Percentiles rank a stretch among this genome's conserved stretches.
phyloP scores from a whole-genome alignment of 1,139 yeast genomes.

The Kurtzmaniella quercitrusa region DNA sequence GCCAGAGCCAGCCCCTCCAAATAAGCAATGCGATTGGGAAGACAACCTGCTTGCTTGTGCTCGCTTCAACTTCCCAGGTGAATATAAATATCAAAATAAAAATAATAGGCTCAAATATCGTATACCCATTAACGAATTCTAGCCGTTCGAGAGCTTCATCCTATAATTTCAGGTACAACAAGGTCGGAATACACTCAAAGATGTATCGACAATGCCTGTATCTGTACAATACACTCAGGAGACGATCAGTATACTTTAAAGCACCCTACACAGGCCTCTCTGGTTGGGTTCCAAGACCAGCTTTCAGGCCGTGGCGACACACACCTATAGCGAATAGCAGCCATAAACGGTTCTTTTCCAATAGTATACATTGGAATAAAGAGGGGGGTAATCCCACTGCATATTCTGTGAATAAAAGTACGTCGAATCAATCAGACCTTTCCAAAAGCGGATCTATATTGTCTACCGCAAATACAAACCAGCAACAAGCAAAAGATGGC shows the following conservation, averaged over 20 bases:
- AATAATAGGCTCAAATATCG: background rate
- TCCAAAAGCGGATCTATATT: too few relatives aligned
- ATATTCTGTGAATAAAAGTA: too few relatives aligned
- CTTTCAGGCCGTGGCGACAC: background rate
- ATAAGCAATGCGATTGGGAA: background rate
- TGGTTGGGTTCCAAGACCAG: background rate
- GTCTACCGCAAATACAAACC: too few relatives aligned
- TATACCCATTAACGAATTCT: slow-evolving; percentile 6
- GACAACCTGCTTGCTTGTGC: background rate
- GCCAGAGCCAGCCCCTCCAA: background rate
- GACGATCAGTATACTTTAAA: too few relatives aligned
- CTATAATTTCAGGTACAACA: background rate
- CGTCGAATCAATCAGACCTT: too few relatives aligned
- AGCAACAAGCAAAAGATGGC: too few relatives aligned
- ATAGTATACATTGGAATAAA: background rate
- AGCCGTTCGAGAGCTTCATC: slow-evolving; percentile 7
- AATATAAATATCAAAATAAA: background rate
- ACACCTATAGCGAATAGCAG: background rate
- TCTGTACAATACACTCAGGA: background rate
- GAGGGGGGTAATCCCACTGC: background rate
- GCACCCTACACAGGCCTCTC: too few relatives aligned
- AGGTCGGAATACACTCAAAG: background rate
- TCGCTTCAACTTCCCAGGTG: background rate
- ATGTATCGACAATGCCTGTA: background rate
- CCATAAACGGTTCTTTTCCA: background rate